Base-by-base conservation (phyloP, 73 alveolate species). In the Paramecium primaurelia region DNA sequence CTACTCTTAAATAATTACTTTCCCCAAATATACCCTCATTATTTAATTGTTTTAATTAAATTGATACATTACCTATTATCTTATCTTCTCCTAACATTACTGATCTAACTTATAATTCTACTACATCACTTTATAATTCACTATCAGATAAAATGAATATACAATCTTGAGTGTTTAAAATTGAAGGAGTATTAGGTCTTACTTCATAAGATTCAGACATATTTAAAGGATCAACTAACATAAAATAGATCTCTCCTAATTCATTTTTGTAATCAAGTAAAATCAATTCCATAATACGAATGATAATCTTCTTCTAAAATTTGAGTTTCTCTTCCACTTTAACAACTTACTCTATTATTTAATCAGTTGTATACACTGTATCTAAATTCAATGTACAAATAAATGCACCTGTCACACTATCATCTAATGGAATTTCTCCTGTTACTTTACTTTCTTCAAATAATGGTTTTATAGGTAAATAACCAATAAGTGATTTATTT, bases 361-460 rank as follows among this genome's bases (percentile, higher is more conserved):
- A 10, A 80, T 80, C 91, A 45, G 91, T 80, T 12, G 45, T 18
- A 26, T 45, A 80, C 0, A 25, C 30, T 20, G 73, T 36, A 47
- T 49, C 71, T 32, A 80, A 4, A 45, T 40, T 80, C 14, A 80
- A 36, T 18, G 75, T 80, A 47, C 91, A 45, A 6, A 36, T 20
- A 45, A 80, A 80, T 26, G 44, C 44, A 44, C 91, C 91, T 4
- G 77, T 80, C 4, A 22, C 16, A 80, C 91, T 44, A 80, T 80
- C 91, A 80, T 80, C 91, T 47, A 80, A 42, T 0, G 91, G 91
- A 25, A 80, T 44, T 20, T 80, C 91, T 26, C 91, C 91, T 16
- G 47, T 20, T 4, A 80, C 58, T 25, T 45, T 44, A 8, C 32
- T 44, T 12, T 75, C 88, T 49, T 80, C 47, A 45, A 80, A 80